A percentile compares a stretch with the other conserved stretches of the same genome.
These are phyloP conservation scores for Penicillium sp. DNA, from an alignment of 2,329 filamentous ascomycete species.

Conservation along the genomic window DNA sequence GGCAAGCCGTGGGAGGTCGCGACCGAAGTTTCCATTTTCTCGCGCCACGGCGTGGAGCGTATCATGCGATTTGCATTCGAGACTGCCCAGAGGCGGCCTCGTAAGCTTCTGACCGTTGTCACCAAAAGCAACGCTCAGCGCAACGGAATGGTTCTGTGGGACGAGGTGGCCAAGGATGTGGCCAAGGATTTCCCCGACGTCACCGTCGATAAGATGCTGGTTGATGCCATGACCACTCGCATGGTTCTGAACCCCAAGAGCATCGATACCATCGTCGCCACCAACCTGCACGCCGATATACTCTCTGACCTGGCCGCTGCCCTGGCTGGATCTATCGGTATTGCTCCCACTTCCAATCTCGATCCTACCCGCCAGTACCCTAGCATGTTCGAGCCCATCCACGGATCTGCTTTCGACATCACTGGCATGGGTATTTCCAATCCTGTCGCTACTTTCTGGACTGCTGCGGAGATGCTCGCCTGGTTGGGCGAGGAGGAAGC, in stretches of 20 bases:
- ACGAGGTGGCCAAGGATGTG: constrained; percentile 58
- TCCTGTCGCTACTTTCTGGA: constrained; percentile 67
- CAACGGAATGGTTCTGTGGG: constrained; percentile 68
- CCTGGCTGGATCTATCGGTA: constrained; percentile 68
- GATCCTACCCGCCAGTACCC: constrained; percentile 62
- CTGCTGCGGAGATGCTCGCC: constrained; percentile 64
- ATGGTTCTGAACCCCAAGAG: constrained; percentile 62
- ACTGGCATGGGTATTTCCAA: constrained; percentile 61
- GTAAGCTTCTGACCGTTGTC: constrained; percentile 61
- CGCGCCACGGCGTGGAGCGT: constrained; percentile 57
- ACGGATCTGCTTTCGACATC: constrained; percentile 64
- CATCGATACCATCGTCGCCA: constrained; percentile 63
- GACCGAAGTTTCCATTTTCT: constrained; percentile 65
- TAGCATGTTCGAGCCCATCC: constrained; percentile 63
- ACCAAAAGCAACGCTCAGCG: constrained; percentile 66
- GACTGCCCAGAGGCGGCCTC: constrained; percentile 55
- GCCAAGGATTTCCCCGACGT: constrained; percentile 60
- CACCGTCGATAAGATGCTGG: constrained; percentile 63
- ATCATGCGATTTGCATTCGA: constrained; percentile 65
- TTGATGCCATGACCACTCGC: constrained; percentile 64
- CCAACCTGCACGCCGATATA: constrained; percentile 64
- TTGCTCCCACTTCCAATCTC: constrained; percentile 67
- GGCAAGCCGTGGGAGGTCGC: constrained; percentile 60
- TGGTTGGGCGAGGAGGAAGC: constrained; percentile 62
- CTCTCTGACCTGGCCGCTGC: constrained; percentile 69